phyloP scores from a whole-genome alignment of 306 rosid genomes.

The Inga laurina region DNA sequence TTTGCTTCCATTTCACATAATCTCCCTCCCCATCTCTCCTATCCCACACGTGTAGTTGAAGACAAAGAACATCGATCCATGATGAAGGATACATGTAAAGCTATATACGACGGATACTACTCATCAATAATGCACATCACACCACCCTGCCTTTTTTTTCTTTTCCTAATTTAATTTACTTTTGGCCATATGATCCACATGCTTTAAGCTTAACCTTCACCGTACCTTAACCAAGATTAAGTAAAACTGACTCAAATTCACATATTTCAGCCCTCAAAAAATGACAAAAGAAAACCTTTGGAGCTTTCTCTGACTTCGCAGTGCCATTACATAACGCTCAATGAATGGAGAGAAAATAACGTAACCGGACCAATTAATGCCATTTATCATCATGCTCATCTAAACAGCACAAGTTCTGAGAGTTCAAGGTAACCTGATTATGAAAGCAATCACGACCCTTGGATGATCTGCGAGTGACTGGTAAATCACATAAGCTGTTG shows the following conservation, averaged over 20 bases:
- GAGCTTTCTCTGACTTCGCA: slow-evolving; percentile 34
- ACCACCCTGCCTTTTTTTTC: neutral
- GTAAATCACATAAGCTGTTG: neutral
- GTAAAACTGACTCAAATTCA: slow-evolving; percentile 20
- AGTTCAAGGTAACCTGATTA: neutral
- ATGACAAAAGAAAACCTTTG: slow-evolving; percentile 45
- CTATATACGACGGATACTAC: slow-evolving; percentile 12
- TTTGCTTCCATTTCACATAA: slow-evolving; percentile 91
- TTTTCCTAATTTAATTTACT: neutral
- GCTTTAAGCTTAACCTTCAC: neutral
- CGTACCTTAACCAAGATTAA: slow-evolving; percentile 18
- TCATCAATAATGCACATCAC: neutral
- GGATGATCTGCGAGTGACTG: neutral
- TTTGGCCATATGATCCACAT: slow-evolving; percentile 40
- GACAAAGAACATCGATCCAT: slow-evolving; percentile 34
- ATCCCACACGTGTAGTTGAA: slow-evolving; percentile 58
- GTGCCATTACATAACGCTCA: neutral
- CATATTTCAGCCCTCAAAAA: slow-evolving; percentile 23
- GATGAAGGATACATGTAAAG: slow-evolving; percentile 1
- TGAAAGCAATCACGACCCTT: slow-evolving; percentile 17
- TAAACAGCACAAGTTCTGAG: neutral
- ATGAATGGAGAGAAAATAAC: neutral
- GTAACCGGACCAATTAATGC: neutral
- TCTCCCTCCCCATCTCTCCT: slow-evolving; percentile 38
- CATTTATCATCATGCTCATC: neutral